phyloP scores from a whole-genome alignment of 2,329 filamentous ascomycete genomes.

The Epicoccum sorghinum region DNA sequence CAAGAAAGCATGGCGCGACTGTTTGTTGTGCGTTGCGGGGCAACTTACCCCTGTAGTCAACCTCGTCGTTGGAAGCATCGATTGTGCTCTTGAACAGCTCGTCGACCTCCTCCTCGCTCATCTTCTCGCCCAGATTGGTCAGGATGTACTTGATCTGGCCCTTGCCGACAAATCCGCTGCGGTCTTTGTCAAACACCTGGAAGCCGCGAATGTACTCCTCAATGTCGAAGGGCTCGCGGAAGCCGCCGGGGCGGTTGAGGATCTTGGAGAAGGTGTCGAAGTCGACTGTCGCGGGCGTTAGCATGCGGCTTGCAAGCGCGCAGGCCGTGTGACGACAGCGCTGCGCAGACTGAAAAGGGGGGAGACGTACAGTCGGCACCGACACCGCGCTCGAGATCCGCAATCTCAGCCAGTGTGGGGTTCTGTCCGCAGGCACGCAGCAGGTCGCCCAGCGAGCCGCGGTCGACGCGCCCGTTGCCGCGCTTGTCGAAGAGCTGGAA shows the following conservation, averaged over 20 bases:
- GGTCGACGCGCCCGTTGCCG: slow-evolving; percentile 87
- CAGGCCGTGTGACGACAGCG: not conserved
- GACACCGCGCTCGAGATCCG: slow-evolving; percentile 87
- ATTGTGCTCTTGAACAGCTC: slow-evolving; percentile 94
- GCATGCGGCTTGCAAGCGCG: not conserved
- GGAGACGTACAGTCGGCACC: slow-evolving; percentile 83
- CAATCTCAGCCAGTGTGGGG: slow-evolving; percentile 90
- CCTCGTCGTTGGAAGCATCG: slow-evolving; percentile 92
- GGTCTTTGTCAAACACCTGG: slow-evolving; percentile 99
- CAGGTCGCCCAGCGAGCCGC: slow-evolving; percentile 88
- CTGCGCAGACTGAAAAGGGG: not conserved
- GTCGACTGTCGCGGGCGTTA: slow-evolving; percentile 69
- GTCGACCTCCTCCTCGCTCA: slow-evolving; percentile 98
- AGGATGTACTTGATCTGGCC: slow-evolving; percentile 98
- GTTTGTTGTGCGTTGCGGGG: not conserved
- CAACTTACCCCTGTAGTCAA: slow-evolving; percentile 89
- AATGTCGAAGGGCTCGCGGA: slow-evolving; percentile 96
- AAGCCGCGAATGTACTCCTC: slow-evolving; percentile 99
- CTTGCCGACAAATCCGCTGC: slow-evolving; percentile 97
- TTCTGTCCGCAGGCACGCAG: slow-evolving; percentile 98
- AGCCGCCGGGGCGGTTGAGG: slow-evolving; percentile 95
- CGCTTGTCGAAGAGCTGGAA: slow-evolving; percentile 99
- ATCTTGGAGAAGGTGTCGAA: slow-evolving; percentile 97
- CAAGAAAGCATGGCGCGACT: not conserved
- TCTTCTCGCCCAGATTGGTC: slow-evolving; percentile 98